Conservation (phyloP, 495 filamentous ascomycete genomes). For the Podospora fimiseda region DNA sequence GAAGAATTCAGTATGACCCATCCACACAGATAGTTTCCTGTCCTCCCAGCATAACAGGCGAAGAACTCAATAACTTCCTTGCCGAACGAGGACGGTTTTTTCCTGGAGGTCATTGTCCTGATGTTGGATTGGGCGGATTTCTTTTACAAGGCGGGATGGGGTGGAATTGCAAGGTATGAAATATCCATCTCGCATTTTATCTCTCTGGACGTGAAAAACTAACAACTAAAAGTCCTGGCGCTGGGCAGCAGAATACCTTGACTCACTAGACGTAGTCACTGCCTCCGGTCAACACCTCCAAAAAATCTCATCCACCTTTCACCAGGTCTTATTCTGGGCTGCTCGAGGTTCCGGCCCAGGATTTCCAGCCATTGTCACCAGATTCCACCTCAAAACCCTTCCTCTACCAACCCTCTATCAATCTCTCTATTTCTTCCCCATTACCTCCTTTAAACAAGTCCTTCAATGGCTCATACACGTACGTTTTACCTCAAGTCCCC, state of each 20-base stretch:
- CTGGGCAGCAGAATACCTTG: conserved; percentile 47
- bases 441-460: conserved; percentile 32
- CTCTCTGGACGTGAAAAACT: too few species aligned
- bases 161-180: conserved; percentile 46
- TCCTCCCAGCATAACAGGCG: conserved; percentile 41
- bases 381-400: conserved; percentile 39
- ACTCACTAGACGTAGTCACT: conserved; percentile 45
- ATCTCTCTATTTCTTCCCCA: conserved; percentile 41
- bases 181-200: not conserved
- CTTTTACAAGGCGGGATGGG: conserved; percentile 52
- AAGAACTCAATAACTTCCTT: conserved; percentile 37
- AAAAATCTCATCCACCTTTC: conserved; percentile 32
- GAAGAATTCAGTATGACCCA: conserved; percentile 31
- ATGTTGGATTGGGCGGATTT: conserved; percentile 52
- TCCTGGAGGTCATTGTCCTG: conserved; percentile 49
- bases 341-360: conserved; percentile 47
- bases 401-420: conserved; percentile 31
- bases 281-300: conserved; percentile 33
- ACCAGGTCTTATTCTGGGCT: conserved; percentile 46
- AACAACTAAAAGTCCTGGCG: conserved; percentile 51
- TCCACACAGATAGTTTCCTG: conserved; percentile 28
- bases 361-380: conserved; percentile 45
- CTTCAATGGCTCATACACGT: conserved; percentile 40
- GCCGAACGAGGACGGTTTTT: conserved; percentile 37
- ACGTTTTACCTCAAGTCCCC: not conserved